Conservation (phyloP, 352 stramenopile species). For the Globisporangium megalacanthum region DNA sequence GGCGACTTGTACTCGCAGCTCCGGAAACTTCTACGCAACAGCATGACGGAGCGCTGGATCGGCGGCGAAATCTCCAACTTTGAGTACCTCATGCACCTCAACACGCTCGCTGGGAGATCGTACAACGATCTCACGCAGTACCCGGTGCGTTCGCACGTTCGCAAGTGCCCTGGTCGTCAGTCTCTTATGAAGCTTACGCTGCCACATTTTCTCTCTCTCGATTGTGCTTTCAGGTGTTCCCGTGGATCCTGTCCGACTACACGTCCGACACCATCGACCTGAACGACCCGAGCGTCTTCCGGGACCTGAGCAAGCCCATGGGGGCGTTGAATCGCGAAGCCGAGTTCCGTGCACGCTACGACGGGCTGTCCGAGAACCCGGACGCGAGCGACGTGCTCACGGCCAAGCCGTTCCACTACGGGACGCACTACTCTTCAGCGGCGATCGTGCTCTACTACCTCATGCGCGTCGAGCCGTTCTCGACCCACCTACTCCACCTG, state of each 20-base stretch:
- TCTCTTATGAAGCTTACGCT: no score
- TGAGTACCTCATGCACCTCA: constrained; percentile 96
- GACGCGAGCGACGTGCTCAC: constrained; percentile 36
- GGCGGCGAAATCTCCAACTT: constrained; percentile 82
- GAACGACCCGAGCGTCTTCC: constrained; percentile 86
- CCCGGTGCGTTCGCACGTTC: constrained; percentile 43
- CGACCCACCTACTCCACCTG: constrained; percentile 89
- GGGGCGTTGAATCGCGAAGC: constrained; percentile 92
- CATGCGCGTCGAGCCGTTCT: constrained; percentile 96
- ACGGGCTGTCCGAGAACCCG: constrained; percentile 41
- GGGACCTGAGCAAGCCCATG: constrained; percentile 96
- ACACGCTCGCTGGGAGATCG: constrained; percentile 93
- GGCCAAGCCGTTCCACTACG: constrained; percentile 92
- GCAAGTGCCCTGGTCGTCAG: no score
- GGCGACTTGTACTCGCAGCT: constrained; percentile 66
- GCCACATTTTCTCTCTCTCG: neutral
- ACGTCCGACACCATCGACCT: constrained; percentile 91
- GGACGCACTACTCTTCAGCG: constrained; percentile 89
- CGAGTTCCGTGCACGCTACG: constrained; percentile 69
- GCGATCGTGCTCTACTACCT: constrained; percentile 98
- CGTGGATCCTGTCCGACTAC: constrained; percentile 97
- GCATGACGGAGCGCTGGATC: constrained; percentile 77
- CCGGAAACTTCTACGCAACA: constrained; percentile 62
- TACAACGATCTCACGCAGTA: constrained; percentile 99
- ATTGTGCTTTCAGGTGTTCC: constrained; percentile 79